Evolutionary conservation across 1,139 yeast genomes (phyloP).

Genomic region (Blastobotrys capitulatus): DNA sequence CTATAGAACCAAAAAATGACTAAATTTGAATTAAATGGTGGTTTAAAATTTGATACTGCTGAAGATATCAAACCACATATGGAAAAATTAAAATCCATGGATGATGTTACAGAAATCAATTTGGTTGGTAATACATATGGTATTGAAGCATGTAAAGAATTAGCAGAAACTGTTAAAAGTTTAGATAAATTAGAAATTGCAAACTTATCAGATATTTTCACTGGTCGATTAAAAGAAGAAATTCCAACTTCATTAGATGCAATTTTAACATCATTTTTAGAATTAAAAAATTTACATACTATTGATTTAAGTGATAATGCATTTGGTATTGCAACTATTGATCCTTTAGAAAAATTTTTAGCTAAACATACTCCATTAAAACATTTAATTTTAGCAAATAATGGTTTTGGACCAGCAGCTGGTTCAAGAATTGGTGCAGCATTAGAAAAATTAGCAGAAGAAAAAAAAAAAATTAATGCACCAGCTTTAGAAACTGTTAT

Average conservation of each 20-base stretch:
- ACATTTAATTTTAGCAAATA: slow-evolving; percentile 84
- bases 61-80: slow-evolving; percentile 68
- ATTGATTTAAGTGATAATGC: slow-evolving; percentile 92
- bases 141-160: slow-evolving; percentile 71
- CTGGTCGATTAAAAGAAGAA: slow-evolving; percentile 91
- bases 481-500: slow-evolving; percentile 65
- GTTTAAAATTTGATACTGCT: slow-evolving; percentile 64
- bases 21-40: slow-evolving; percentile 57
- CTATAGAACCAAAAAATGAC: slow-evolving; percentile 2
- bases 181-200: slow-evolving; percentile 49
- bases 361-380: slow-evolving; percentile 71
- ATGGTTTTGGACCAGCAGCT: slow-evolving; percentile 97
- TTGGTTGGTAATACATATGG: slow-evolving; percentile 94
- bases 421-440: slow-evolving; percentile 92
- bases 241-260: slow-evolving; percentile 77
- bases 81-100: slow-evolving; percentile 34
- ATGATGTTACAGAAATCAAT: slow-evolving; percentile 55
- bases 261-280: slow-evolving; percentile 66
- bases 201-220: slow-evolving; percentile 85
- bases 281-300: slow-evolving; percentile 62
- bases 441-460: slow-evolving; percentile 62
- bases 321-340: slow-evolving; percentile 91
- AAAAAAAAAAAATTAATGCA: slow-evolving; percentile 43
- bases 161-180: slow-evolving; percentile 53
- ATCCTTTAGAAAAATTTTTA: slow-evolving; percentile 75